A percentile compares a stretch with the other conserved stretches of the same genome.
phyloP scores from a whole-genome alignment of 176 grass and related monocot species.

The Hsuehochloa calcarea region DNA sequence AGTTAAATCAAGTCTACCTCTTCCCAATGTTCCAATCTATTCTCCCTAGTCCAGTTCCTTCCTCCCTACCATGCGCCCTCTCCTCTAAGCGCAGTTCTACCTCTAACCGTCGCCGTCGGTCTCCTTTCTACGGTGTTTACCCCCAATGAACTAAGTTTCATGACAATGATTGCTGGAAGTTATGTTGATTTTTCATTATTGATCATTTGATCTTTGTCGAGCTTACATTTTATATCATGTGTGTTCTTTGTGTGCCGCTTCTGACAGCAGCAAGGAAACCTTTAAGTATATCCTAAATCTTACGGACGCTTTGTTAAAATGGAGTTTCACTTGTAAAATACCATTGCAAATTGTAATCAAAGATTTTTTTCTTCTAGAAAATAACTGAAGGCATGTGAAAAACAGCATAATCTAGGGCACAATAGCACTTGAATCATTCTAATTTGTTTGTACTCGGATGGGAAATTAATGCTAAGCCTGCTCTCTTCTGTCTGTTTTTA shows the following conservation, averaged over 20 bases:
- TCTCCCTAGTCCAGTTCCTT: too few relatives aligned
- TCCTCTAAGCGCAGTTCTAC: too few relatives aligned
- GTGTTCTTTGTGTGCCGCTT: neutral
- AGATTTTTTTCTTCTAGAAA: neutral
- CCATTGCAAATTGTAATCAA: neutral
- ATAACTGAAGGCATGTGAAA: neutral
- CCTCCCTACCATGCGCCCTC: too few relatives aligned
- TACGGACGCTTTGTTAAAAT: constrained; percentile 5
- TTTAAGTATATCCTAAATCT: neutral
- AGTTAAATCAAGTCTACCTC: too few relatives aligned
- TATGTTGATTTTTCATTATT: constrained; percentile 1
- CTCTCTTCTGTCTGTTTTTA: constrained; percentile 28
- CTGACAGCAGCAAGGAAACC: neutral
- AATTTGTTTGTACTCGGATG: neutral
- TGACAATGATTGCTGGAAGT: neutral
- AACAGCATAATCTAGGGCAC: neutral
- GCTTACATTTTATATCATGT: neutral
- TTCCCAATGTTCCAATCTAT: too few relatives aligned
- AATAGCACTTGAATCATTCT: neutral
- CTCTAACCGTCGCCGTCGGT: too few relatives aligned
- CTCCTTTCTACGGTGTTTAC: too few relatives aligned
- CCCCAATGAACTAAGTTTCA: too few relatives aligned
- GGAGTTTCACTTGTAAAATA: neutral
- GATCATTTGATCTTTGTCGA: neutral
- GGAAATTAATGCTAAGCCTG: constrained; percentile 6